phyloP scores from a whole-genome alignment of 306 rosid genomes.

The Cucurbita pepo region DNA sequence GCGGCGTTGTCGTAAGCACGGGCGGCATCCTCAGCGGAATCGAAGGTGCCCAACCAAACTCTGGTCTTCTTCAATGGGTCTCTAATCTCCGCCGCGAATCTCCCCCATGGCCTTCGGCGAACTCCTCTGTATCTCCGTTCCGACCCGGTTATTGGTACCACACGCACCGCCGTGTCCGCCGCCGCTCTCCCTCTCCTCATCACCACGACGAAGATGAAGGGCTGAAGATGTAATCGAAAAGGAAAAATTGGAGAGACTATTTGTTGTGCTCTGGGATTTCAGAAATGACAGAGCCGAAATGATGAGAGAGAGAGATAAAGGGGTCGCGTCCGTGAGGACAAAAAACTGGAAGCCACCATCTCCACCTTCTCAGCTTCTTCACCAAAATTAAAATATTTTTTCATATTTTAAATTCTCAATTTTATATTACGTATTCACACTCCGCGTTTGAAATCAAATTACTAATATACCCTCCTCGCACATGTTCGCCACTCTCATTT shows the following conservation, averaged over 20 bases:
- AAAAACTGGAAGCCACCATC: constrained; percentile 27
- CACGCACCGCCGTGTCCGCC: not conserved
- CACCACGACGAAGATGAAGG: not conserved
- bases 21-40: constrained; percentile 74
- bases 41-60: constrained; percentile 85
- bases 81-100: constrained; percentile 86
- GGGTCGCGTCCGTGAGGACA: not conserved
- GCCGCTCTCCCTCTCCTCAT: constrained; percentile 46
- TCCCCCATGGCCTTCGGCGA: constrained; percentile 76
- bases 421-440: not conserved
- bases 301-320: not conserved
- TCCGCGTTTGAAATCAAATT: not conserved
- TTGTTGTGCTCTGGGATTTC: not conserved
- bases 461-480: not conserved
- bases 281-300: not conserved
- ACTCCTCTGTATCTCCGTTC: constrained; percentile 65
- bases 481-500: not conserved
- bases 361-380: constrained; percentile 32
- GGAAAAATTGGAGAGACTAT: not conserved
- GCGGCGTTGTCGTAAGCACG: constrained; percentile 76
- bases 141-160: constrained; percentile 17
- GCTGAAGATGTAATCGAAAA: not conserved
- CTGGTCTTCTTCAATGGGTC: constrained; percentile 78
- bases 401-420: not conserved
- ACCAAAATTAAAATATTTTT: constrained; percentile 11